Evolutionary conservation across 1,284 basidiomycete genomes (phyloP), one percentile per base, ranked within the genome.

Genomic region (Tausonia pullulans): DNA sequence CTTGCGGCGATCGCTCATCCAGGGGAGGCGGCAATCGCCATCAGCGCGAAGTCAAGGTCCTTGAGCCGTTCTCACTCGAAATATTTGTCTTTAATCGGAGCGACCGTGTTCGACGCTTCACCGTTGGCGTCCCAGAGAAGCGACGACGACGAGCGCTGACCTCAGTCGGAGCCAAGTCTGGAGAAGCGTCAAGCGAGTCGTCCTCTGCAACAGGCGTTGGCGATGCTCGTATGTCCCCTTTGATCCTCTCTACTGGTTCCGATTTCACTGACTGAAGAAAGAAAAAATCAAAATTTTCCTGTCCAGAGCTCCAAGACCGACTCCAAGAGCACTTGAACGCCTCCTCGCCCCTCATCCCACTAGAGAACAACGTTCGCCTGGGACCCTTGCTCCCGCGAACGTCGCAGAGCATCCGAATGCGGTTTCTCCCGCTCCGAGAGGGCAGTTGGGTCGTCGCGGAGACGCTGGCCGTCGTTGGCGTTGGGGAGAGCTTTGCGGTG

Each of bases 31-130:
- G 27, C 27, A 27, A 27, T 27, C 27, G 27, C 27, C 27, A 27
- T 27, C 27, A 27, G 2, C 27, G 27, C 27, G 27, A 27, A 2
- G 84, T 92, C 69, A 83, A 82, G 67, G 84, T 87, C 4, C 78
- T 88, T 48, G 84, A 90, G 69, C 80, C 82, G 59, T 94, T 94
- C 74, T 85, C 83, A 52, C 75, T 93, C 68, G 90, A 94, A 70
- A 86, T 93, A 5, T 93, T 93, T 71, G 87, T 93, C 60, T 90
- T 87, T 72, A 94, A 93, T 72, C 85, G 86, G 73, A 86, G 84
- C n/a, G 79, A 83, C 59, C 84, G 85, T 79, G 84, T 85, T 60
- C 79, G 88, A 66, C 75, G 88, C 66, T 88, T 92, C 70, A 87
- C 90, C 73, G 79, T 92, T 41, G 83, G 81, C 39, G 85, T 83